Base-by-base conservation (phyloP, 2,329 filamentous ascomycete genomes). In the Eurotiales sp. region DNA sequence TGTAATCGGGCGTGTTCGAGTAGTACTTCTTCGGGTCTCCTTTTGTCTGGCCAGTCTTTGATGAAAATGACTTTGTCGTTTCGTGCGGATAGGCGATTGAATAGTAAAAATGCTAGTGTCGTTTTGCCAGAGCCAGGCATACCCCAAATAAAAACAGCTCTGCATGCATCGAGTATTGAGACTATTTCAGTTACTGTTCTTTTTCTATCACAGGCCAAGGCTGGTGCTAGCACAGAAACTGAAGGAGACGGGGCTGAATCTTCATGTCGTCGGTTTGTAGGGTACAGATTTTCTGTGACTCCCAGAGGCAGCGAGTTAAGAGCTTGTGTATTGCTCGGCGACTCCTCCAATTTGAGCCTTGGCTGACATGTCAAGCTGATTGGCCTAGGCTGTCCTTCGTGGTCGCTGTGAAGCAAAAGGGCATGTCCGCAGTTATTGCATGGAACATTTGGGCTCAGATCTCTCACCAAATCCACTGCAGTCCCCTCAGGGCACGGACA, bases 91-190 rank as follows among this genome's bases (percentile, higher is more conserved):
- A 52, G 8, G 5, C 30, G 1, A 2, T 52, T 27, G n/a, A 11
- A 44, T 2, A 48, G n/a, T 5, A 45, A 25, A 19, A 23, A 23
- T 3, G 44, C 50, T 2, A 48, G 14, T 2, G 45, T 52, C 1
- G 37, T 43, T 7, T 52, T 52, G 7, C 50, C 45, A 3, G 45
- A 48, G 4, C 45, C 44, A 3, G 39, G 29, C 15, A 23, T 19
- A 2, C 50, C 50, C 44, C 50, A 52, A 12, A 52, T 52, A 8
- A 48, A 34, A 22, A 52, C 39, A 4, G 44, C 34, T 19, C 41
- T 12, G 21, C 22, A 23, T 8, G 39, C 25, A 2, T 32, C 17
- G 12, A 52, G 30, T 10, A 48, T 11, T 12, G 23, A 4, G 5
- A 45, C 22, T 8, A 48, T 48, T 15, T 27, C 27, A 17, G 15